Evolutionary conservation across 106 monocot genomes (phyloP), one percentile per base, ranked within the genome.

Genomic region (Vanilla planifolia): DNA sequence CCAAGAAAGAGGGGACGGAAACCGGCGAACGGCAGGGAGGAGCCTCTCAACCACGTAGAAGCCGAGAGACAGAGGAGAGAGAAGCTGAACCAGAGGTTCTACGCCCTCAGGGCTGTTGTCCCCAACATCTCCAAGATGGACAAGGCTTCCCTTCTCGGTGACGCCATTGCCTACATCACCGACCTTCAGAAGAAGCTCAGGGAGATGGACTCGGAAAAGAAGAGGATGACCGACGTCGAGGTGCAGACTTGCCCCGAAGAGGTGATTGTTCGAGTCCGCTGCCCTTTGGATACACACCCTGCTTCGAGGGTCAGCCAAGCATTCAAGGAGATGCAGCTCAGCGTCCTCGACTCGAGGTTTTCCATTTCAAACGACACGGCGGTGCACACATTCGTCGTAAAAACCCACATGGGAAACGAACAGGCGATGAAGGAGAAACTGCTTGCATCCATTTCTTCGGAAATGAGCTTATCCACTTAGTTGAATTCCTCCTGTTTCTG

Each of bases 101-200:
- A 81, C 26, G 81, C 86, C 0, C 51, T 86, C 24, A 63, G 86
- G 48, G 86, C 86, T 3, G 86, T 86, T 9, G 86, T 86, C 24
- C 86, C 86, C 37, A 86, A 86, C 51, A 86, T 86, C 25, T 86
- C 86, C 0, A 86, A 86, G 71, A 86, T 86, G 85, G 85, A 85
- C 55, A 85, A 85, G 48, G 85, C 85, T 17, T 85, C 85, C 1
- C 71, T 85, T 5, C 72, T 86, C 3, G 86, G 86, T 0, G 86
- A 86, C 22, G 86, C 86, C 51, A 86, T 86, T 29, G 19, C 81
- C 10, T 86, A 86, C 55, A 86, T 86, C 22, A 86, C 75, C 8
- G 85, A 85, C 16, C 67, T 85, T 14, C 87, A 87, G 62, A 87
- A 73, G 66, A 87, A 73, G 76, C 46, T 87, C 34, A 87, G 67